Evolutionary conservation across 164 flowering plant genomes (phyloP).

Genomic region (Houttuynia cordata): DNA sequence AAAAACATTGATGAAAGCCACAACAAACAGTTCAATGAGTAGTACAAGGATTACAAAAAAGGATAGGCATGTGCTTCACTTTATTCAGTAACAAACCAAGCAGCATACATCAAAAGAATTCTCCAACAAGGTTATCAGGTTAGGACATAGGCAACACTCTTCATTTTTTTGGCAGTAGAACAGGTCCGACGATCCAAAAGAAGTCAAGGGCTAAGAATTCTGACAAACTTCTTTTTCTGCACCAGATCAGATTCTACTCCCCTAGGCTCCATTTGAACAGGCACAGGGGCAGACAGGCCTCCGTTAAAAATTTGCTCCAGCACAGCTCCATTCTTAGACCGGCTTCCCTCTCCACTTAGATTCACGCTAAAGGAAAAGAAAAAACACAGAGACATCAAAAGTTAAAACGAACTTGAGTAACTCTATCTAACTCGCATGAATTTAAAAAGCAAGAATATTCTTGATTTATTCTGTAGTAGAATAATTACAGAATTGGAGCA

Average conservation of each 20-base stretch:
- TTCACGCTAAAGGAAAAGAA: too few relatives aligned
- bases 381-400: too few relatives aligned
- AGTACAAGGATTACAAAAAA: not conserved
- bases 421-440: too few relatives aligned
- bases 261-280: slow-evolving; percentile 48
- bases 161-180: too few relatives aligned
- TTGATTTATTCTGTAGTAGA: too few relatives aligned
- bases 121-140: not conserved
- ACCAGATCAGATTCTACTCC: slow-evolving; percentile 18
- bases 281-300: slow-evolving; percentile 40
- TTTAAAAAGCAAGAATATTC: too few relatives aligned
- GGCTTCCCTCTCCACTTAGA: slow-evolving; percentile 4
- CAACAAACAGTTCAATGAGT: not conserved
- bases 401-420: too few relatives aligned
- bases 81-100: not conserved
- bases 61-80: not conserved
- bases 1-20: not conserved
- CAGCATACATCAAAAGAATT: not conserved
- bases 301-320: not conserved
- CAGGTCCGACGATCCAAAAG: not conserved
- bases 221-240: slow-evolving; percentile 6
- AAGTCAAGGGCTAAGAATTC: slow-evolving; percentile 1
- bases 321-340: slow-evolving; percentile 14
- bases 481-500: too few relatives aligned
- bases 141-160: not conserved